A percentile compares a stretch with the other conserved stretches of the same genome.
These are phyloP conservation scores for Zychaea mexicana DNA, from an alignment of 371 early-diverging fungal species.

Conservation along the genomic window DNA sequence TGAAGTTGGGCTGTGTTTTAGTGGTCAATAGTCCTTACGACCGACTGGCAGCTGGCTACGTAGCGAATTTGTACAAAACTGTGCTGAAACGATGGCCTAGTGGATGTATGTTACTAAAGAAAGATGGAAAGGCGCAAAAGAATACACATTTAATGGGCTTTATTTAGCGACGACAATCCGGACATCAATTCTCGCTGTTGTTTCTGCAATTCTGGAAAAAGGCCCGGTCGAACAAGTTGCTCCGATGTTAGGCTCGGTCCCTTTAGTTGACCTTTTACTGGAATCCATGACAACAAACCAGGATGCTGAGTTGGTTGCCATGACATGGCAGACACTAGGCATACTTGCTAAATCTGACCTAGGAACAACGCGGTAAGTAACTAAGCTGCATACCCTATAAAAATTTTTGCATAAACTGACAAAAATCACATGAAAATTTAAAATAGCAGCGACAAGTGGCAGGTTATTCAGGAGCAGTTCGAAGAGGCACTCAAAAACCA, in stretches of 20 bases:
- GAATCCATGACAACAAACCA: background rate
- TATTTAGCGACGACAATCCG: constrained; percentile 9
- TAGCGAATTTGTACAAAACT: constrained; percentile 31
- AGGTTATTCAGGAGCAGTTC: constrained; percentile 7
- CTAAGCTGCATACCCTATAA: too few relatives aligned
- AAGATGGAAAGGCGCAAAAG: background rate
- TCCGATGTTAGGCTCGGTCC: background rate
- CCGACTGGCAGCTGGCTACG: constrained; percentile 38
- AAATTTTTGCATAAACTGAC: background rate
- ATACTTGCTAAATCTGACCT: constrained; percentile 16
- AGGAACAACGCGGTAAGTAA: constrained; percentile 15
- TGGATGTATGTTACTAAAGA: constrained; percentile 18
- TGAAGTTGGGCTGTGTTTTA: constrained; percentile 38
- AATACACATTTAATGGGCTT: background rate
- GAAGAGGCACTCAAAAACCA: constrained; percentile 15
- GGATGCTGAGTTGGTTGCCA: constrained; percentile 10
- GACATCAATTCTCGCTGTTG: constrained; percentile 35
- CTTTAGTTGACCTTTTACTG: constrained; percentile 15
- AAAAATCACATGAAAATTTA: background rate
- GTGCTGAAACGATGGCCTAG: constrained; percentile 27
- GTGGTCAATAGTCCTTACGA: constrained; percentile 52
- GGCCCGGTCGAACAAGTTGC: constrained; percentile 14
- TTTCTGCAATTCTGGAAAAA: constrained; percentile 39
- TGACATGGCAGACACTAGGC: constrained; percentile 8
- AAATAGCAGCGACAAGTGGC: constrained; percentile 17